A percentile compares a stretch with the other conserved stretches of the same genome.
Evolutionary conservation across 768 basidiomycete species (phyloP).

Genomic region (Kwoniella europaea): DNA sequence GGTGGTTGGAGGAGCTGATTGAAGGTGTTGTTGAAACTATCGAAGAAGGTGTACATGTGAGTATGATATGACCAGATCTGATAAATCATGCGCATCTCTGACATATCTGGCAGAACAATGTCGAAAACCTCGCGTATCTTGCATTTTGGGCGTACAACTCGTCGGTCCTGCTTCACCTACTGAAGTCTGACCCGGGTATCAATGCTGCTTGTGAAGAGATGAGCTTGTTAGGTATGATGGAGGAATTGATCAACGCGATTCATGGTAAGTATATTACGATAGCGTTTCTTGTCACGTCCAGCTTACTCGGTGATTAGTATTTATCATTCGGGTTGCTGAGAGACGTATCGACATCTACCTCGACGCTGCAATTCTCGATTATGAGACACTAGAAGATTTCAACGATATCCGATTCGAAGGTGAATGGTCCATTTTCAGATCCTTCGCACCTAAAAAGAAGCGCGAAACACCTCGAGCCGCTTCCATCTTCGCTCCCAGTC

Average conservation of each 20-base stretch:
- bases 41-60: constrained; percentile 88
- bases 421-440: constrained; percentile 72
- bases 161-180: constrained; percentile 85
- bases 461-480: constrained; percentile 40
- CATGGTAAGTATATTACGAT: constrained; percentile 80
- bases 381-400: constrained; percentile 73
- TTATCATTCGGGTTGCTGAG: constrained; percentile 91
- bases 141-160: constrained; percentile 96
- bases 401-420: constrained; percentile 90
- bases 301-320: constrained; percentile 65
- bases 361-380: constrained; percentile 80
- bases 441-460: constrained; percentile 57
- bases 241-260: constrained; percentile 91
- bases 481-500: constrained; percentile 20
- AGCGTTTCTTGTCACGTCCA: constrained; percentile 6
- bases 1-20: constrained; percentile 90
- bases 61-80: no score
- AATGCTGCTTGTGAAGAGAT: constrained; percentile 79
- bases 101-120: constrained; percentile 65
- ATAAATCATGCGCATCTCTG: no score
- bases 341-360: constrained; percentile 83
- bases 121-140: constrained; percentile 82
- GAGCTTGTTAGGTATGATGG: constrained; percentile 81
- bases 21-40: constrained; percentile 89
- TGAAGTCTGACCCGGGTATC: constrained; percentile 60